Percentiles rank a stretch among this genome's conserved stretches.
These are phyloP conservation scores for Carpinus fangiana DNA, from an alignment of 306 rosid genomes.

Conservation along the genomic window DNA sequence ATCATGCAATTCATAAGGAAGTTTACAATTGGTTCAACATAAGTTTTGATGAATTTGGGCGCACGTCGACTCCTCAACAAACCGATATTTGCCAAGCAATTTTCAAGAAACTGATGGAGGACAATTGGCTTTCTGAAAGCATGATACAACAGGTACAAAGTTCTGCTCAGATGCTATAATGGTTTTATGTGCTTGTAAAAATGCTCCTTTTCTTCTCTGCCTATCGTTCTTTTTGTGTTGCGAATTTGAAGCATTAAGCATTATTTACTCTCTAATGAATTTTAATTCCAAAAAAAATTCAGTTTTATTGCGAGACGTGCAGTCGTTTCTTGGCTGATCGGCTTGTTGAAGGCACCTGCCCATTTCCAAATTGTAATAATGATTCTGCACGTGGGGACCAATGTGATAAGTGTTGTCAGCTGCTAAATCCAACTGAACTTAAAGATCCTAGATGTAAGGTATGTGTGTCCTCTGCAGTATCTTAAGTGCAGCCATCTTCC, in stretches of 20 bases:
- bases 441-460: conserved; percentile 93
- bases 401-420: conserved; percentile 94
- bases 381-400: conserved; percentile 97
- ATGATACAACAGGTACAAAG: conserved; percentile 78
- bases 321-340: conserved; percentile 85
- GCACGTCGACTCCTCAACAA: conserved; percentile 81
- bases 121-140: conserved; percentile 83
- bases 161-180: not conserved
- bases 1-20: conserved; percentile 76
- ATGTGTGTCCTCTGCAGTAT: conserved; percentile 7
- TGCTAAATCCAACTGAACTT: conserved; percentile 83
- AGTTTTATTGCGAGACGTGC: conserved; percentile 89
- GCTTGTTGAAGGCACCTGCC: conserved; percentile 91
- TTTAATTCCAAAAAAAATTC: conserved; percentile 37
- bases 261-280: conserved; percentile 7
- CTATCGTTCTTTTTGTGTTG: conserved; percentile 13
- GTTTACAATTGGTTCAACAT: conserved; percentile 88
- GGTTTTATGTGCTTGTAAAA: not conserved
- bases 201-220: conserved; percentile 6
- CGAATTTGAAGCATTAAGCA: not conserved
- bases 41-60: conserved; percentile 90
- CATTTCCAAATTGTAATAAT: conserved; percentile 72
- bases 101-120: conserved; percentile 60
- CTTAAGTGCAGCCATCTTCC: not conserved
- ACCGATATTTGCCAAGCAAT: conserved; percentile 91